Evolutionary conservation across 2,329 filamentous ascomycete species (phyloP), one percentile per base, ranked within the genome.

Genomic region (Apiospora saccharicola): DNA sequence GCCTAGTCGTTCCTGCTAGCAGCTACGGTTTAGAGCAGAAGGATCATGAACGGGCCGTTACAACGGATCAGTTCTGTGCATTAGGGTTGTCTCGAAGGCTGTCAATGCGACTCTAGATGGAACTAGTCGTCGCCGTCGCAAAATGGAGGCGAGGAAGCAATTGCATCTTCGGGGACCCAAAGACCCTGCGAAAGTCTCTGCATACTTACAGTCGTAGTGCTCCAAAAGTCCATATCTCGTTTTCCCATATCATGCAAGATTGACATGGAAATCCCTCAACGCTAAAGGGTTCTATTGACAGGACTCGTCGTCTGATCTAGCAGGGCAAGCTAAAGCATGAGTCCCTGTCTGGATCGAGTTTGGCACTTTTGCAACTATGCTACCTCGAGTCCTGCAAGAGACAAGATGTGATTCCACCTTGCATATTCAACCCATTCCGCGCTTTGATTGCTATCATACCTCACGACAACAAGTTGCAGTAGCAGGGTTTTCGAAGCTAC

Each of bases 181-280:
- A 34, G 57, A 64, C 57, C 57, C 57, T 64, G 34, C 34, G 34
- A n/a, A 41, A 64, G 37, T 64, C 57, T 64, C 57, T 64, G 57
- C 57, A 64, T 64, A 41, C 57, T 61, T 19, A 53, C 51, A 16
- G 53, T 61, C 53, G 53, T 61, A 37, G 19, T 64, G 57, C 57
- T 34, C 34, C 57, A 64, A 41, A 64, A 64, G 30, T n/a, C 57
- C 34, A 64, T 41, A 41, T 64, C 57, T 64, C 22, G 53, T 41
- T 64, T 64, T 34, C 57, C 57, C 26, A 64, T 64, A 64, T 14
- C 57, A 64, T 64, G 57, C 57, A 41, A 64, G 57, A 64, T 64
- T 64, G 57, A 64, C 57, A 24, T 64, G 57, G 57, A 64, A 64
- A 64, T 64, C 57, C 57, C 57, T 64, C 57, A 64, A 37, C 53